Conservation (phyloP, 2,329 filamentous ascomycete genomes). For the Chrysoporthe deuterocubensis region DNA sequence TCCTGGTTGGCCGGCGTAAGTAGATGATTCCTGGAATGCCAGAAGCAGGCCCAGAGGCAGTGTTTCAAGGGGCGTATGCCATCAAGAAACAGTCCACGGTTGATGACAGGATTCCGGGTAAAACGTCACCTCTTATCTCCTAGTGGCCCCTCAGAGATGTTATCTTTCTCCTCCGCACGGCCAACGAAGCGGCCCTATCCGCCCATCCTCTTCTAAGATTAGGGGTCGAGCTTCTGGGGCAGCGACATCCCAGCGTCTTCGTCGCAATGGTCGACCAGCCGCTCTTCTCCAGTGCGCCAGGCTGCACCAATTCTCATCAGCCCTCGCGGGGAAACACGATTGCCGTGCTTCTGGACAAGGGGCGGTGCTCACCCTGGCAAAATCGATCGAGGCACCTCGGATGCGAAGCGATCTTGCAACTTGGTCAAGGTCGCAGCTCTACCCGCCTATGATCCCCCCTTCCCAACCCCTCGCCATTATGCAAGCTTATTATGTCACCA, state of each 20-base stretch:
- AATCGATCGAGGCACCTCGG: background rate
- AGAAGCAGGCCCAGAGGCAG: background rate
- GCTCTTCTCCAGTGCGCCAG: too few species aligned
- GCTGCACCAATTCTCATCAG: background rate
- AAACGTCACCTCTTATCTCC: conserved; percentile 14
- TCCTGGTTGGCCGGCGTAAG: background rate
- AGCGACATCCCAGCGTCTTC: background rate
- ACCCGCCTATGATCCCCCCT: background rate
- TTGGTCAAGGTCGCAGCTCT: background rate
- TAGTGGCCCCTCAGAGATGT: background rate
- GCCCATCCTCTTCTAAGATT: conserved; percentile 1
- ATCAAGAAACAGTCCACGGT: background rate
- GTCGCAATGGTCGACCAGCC: background rate
- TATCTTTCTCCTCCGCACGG: background rate
- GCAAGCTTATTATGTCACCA: conserved; percentile 15
- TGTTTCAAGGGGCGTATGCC: background rate
- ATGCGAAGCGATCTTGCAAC: conserved; percentile 1
- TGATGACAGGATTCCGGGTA: background rate
- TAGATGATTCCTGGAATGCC: background rate
- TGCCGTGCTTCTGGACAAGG: background rate
- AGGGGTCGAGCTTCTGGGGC: conserved; percentile 3
- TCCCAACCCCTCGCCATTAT: background rate
- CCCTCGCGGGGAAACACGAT: background rate
- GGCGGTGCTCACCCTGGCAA: background rate
- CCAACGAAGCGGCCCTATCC: conserved; percentile 6